Evolutionary conservation across 1,284 basidiomycete genomes (phyloP), one percentile per base, ranked within the genome.

Genomic region (Fomes fomentarius): DNA sequence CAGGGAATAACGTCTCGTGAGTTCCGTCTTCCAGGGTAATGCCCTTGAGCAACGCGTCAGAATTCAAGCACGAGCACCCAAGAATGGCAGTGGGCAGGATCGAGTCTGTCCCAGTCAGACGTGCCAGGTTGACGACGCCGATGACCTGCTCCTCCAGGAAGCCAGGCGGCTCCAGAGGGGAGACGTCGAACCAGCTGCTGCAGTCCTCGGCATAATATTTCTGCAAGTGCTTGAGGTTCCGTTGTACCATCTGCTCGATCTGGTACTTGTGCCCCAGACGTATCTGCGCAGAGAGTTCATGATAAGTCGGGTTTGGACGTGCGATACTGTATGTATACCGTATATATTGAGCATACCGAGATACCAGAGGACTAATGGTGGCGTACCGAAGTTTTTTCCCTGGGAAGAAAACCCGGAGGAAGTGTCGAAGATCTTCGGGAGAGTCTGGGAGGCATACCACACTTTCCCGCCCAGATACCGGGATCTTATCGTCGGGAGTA

Each of bases 81-180:
- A 58, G 56, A 45, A 62, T 57, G n/a, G 60, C 60, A 19, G 55
- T 38, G 33, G 60, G 60, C 44, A 62, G 54, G 7, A 62, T 41
- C 8, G 33, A 9, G 3, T 19, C 17, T 9, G 22, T 35, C 34
- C 37, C 50, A 8, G 47, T 49, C 26, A 59, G 47, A 8, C 55
- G 60, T 12, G 60, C 60, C 47, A 62, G 54, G 48, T 59, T 60
- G 31, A 62, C 60, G 34, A 56, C 60, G n/a, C 52, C 55, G 35
- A 62, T 59, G 14, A n/a, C n/a, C n/a, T n/a, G n/a, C n/a, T n/a
- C n/a, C n/a, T n/a, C n/a, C n/a, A n/a, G n/a, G n/a, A n/a, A n/a
- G n/a, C n/a, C n/a, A n/a, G n/a, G n/a, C n/a, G n/a, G n/a, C n/a
- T n/a, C n/a, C n/a, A n/a, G n/a, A n/a, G n/a, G n/a, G n/a, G n/a